Percentiles rank a stretch among this genome's conserved stretches.
phyloP scores from a whole-genome alignment of 2,329 filamentous ascomycete genomes.

The Pleoardoris graminearum region DNA sequence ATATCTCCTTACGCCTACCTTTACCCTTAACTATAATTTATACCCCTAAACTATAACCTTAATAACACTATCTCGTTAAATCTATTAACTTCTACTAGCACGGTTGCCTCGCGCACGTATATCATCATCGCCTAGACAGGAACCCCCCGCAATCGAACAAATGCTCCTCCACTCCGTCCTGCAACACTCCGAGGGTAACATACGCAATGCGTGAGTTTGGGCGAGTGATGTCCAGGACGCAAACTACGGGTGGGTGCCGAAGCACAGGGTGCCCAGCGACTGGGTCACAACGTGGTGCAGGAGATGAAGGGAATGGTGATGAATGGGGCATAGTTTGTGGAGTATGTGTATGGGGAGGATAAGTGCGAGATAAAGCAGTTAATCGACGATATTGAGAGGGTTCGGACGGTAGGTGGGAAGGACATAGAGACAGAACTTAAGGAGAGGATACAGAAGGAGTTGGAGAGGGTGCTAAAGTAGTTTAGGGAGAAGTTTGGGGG shows the following conservation, averaged over 20 bases:
- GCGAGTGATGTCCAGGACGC: slow-evolving; percentile 48
- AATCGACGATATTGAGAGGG: slow-evolving; percentile 45
- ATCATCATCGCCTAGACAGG: no score
- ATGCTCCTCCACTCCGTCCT: slow-evolving; percentile 58
- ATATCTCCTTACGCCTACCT: no score
- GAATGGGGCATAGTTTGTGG: slow-evolving; percentile 12
- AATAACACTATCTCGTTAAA: no score
- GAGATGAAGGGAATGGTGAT: slow-evolving; percentile 3
- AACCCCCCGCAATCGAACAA: slow-evolving; percentile 52
- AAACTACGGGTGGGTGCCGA: slow-evolving; percentile 41
- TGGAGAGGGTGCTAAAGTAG: slow-evolving; percentile 49
- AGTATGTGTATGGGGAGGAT: slow-evolving; percentile 26
- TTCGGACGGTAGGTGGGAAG: slow-evolving; percentile 35
- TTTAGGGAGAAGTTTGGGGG: slow-evolving; percentile 53
- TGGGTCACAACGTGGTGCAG: slow-evolving; percentile 13
- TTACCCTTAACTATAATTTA: no score
- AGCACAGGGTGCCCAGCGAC: slow-evolving; percentile 22
- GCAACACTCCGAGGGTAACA: slow-evolving; percentile 57
- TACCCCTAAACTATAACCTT: no score
- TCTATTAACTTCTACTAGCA: no score
- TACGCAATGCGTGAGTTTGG: slow-evolving; percentile 55
- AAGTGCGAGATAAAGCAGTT: slow-evolving; percentile 28
- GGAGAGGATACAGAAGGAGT: slow-evolving; percentile 42
- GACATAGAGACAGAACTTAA: slow-evolving; percentile 36
- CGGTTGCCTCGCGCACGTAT: no score